Evolutionary conservation across 768 basidiomycete species (phyloP), one percentile per base, ranked within the genome.

Genomic region (Pisolithus tinctorius): DNA sequence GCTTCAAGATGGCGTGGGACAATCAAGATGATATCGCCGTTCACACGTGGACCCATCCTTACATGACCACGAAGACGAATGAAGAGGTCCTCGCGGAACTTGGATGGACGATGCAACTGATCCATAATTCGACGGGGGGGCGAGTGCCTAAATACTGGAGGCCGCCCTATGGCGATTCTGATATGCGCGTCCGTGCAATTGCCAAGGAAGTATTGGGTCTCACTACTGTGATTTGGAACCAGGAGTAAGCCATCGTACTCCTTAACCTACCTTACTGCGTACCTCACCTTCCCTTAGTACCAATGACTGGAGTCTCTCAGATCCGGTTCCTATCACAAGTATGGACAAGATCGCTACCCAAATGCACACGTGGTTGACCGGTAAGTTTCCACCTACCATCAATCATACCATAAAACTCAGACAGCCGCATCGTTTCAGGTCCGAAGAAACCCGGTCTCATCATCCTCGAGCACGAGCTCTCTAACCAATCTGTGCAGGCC

Each of bases 141-240:
- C 78, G 80, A 11, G 58, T 83, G n/a, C 79, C 85, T 14, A 69
- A 71, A 44, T 93, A 76, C 74, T 96, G 93, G 93, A 72, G 91
- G n/a, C 90, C 90, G 2, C 91, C 91, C 7, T 92, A 80, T 62
- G 90, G 89, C 31, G 88, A 94, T 64, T 78, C 78, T 42, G 94
- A 98, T 62, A 79, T 77, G 66, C 80, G 94, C 45, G 88, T 95
- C 30, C 74, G 80, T 36, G 83, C 92, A 4, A 89, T 98, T 60
- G 94, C 93, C 25, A 74, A 78, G 62, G 83, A 90, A 63, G 84
- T 93, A 30, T 93, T 96, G 63, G 91, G 88, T 25, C 67, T 97
- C 56, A 75, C 76, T 20, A 86, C 88, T n/a, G 79, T 94, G 49
- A 69, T 90, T 57, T 97, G 94, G 94, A 93, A 95, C 68, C 79